Evolutionary conservation across 2,329 filamentous ascomycete species (phyloP), one percentile per base, ranked within the genome.

Genomic region (Colletotrichum lini): DNA sequence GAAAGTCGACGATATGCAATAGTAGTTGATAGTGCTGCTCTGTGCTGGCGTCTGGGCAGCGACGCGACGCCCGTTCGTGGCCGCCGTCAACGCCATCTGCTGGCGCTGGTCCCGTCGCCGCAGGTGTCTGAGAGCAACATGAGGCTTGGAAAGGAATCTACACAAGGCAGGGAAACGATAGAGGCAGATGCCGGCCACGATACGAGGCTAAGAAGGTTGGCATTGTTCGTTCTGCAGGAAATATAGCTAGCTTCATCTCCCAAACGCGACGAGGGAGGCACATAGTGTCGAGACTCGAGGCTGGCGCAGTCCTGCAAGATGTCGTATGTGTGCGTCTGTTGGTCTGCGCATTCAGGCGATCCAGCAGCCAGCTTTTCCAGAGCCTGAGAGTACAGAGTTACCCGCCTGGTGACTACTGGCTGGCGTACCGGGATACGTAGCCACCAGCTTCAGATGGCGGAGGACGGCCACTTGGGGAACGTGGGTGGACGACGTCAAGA

Each of bases 41-140:
- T 49, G 67, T 65, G 66, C 70, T 45, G 54, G 52, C 35, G 60
- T 49, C 54, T 54, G 60, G 61, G n/a, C 49, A 56, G n/a, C 54
- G 30, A 49, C 54, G 44, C 70, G 40, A 52, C 66, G 70, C 66
- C 65, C 60, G 68, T 54, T 59, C 40, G 30, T 58, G 47, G 30
- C 68, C 58, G 58, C 68, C 68, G 58, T 71, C 68, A 71, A 68
- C 65, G 68, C 68, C 68, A 58, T 63, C 53, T 58, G 18, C 52
- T 53, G 40, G 18, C 40, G 58, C 54, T 54, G 68, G 68, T 40
- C 68, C 53, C 44, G 67, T 71, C 57, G 65, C 52, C 26, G 50
- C 58, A 47, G 64, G 26, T 66, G 16, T 49, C 21, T 35, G 61
- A 40, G 35, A 49, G n/a, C 40, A 45, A 53, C 40, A 53, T 45